Evolutionary conservation across 805 yeast genomes (phyloP).

Genomic region (Zygotorulaspora chibaensis): DNA sequence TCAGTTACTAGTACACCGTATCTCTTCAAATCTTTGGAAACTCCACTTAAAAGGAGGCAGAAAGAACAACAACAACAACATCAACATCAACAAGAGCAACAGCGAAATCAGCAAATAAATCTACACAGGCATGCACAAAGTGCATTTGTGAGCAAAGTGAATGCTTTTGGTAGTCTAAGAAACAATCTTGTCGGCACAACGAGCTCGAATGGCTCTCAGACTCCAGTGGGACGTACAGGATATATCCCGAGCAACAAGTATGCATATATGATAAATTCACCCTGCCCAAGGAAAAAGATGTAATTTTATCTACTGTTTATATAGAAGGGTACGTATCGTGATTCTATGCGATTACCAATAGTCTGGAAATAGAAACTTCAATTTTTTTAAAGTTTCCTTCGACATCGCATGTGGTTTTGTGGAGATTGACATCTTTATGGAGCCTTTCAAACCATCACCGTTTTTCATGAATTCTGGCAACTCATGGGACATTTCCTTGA

Average conservation of each 20-base stretch:
- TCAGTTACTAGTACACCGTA: conserved; percentile 21
- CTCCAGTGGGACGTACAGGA: conserved; percentile 18
- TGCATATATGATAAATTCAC: conserved; percentile 34
- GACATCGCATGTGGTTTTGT: conserved; percentile 73
- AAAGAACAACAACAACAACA: conserved; percentile 14
- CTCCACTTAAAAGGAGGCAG: conserved; percentile 23
- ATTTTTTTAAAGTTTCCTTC: conserved; percentile 65
- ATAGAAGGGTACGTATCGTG: conserved; percentile 1
- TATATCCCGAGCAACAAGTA: conserved; percentile 36
- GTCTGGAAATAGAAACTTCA: conserved; percentile 87
- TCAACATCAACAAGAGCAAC: conserved; percentile 20
- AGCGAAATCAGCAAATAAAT: conserved; percentile 5
- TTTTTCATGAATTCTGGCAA: conserved; percentile 50
- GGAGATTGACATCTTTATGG: conserved; percentile 76
- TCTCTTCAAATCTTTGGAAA: conserved; percentile 28
- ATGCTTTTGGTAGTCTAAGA: conserved; percentile 23
- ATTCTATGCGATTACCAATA: conserved; percentile 56
- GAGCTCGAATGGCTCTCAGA: background rate
- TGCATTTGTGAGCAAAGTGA: conserved; percentile 25
- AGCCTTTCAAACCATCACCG: conserved; percentile 67
- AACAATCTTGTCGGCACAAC: background rate
- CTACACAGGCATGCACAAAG: conserved; percentile 11
- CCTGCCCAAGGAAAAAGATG: conserved; percentile 27
- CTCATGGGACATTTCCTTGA: conserved; percentile 61
- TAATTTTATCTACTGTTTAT: conserved; percentile 3